Evolutionary conservation across 1,139 yeast genomes (phyloP).

Genomic region (Cylindricascospora bacillispora): DNA sequence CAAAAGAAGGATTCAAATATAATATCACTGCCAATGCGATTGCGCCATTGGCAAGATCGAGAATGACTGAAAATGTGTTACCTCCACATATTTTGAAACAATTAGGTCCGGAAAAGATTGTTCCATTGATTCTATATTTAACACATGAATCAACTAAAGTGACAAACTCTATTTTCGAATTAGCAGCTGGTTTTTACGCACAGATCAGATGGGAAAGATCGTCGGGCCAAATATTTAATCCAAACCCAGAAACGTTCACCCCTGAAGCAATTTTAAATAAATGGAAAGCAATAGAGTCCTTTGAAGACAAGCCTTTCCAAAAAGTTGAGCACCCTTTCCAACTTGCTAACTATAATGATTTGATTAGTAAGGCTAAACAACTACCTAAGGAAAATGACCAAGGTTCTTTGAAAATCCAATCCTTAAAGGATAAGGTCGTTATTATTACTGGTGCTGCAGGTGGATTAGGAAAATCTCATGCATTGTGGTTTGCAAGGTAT

Average conservation of each 20-base stretch:
- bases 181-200: constrained; percentile 88
- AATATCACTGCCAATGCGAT: constrained; percentile 77
- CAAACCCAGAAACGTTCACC: constrained; percentile 54
- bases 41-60: constrained; percentile 89
- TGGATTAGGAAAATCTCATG: constrained; percentile 89
- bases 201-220: constrained; percentile 95
- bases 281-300: constrained; percentile 53
- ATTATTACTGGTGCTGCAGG: constrained; percentile 93
- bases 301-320: constrained; percentile 42
- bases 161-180: constrained; percentile 73
- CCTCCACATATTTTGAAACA: constrained; percentile 76
- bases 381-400: constrained; percentile 40
- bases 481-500: constrained; percentile 68
- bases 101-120: constrained; percentile 77
- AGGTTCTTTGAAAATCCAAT: constrained; percentile 35
- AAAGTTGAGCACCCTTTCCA: constrained; percentile 54
- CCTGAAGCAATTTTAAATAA: constrained; percentile 74
- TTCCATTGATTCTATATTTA: constrained; percentile 76
- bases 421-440: constrained; percentile 74
- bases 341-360: constrained; percentile 47
- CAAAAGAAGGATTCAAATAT: constrained; percentile 82
- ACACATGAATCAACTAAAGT: constrained; percentile 48
- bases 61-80: constrained; percentile 87
- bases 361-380: constrained; percentile 39
- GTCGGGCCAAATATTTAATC: constrained; percentile 72